These are phyloP conservation scores for Veloboletus limbatus DNA, from an alignment of 1,284 basidiomycete genomes.

Conservation along the genomic window DNA sequence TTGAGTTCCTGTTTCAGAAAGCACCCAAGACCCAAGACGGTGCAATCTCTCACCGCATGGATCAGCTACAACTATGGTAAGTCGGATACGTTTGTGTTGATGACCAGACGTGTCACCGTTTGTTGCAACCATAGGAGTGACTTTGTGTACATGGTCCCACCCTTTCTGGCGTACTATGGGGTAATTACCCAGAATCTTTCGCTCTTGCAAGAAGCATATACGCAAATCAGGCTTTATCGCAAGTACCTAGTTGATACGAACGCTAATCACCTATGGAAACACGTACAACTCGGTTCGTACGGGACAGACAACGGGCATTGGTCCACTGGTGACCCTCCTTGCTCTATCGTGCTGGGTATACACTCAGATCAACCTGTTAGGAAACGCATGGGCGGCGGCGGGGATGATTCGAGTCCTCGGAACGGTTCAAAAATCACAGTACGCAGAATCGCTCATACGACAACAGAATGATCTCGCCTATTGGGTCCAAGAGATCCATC, in stretches of 20 bases:
- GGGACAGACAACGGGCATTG: constrained; percentile 63
- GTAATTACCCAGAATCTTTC: constrained; percentile 64
- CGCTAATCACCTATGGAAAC: constrained; percentile 61
- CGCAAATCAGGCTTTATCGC: constrained; percentile 79
- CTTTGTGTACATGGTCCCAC: constrained; percentile 87
- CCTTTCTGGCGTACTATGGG: constrained; percentile 90
- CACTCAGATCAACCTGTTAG: constrained; percentile 37
- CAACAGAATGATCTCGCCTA: constrained; percentile 59
- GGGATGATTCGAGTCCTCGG: constrained; percentile 83
- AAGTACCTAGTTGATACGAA: constrained; percentile 51
- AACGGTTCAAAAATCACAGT: constrained; percentile 67
- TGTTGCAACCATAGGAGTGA: constrained; percentile 52
- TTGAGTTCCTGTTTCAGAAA: constrained; percentile 63
- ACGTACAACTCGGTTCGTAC: constrained; percentile 56
- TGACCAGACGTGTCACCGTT: constrained; percentile 2
- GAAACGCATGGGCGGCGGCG: constrained; percentile 84
- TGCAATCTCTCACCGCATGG: constrained; percentile 76
- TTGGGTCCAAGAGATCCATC: constrained; percentile 75
- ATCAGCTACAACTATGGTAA: constrained; percentile 69
- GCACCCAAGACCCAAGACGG: constrained; percentile 73
- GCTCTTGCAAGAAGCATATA: constrained; percentile 68
- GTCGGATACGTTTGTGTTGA: too few species aligned
- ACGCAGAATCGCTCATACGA: constrained; percentile 43
- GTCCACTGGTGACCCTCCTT: constrained; percentile 58
- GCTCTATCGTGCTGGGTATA: neutral